Base-by-base conservation (phyloP, 2,329 filamentous ascomycete species). In the Sclerotiophoma versabilis region DNA sequence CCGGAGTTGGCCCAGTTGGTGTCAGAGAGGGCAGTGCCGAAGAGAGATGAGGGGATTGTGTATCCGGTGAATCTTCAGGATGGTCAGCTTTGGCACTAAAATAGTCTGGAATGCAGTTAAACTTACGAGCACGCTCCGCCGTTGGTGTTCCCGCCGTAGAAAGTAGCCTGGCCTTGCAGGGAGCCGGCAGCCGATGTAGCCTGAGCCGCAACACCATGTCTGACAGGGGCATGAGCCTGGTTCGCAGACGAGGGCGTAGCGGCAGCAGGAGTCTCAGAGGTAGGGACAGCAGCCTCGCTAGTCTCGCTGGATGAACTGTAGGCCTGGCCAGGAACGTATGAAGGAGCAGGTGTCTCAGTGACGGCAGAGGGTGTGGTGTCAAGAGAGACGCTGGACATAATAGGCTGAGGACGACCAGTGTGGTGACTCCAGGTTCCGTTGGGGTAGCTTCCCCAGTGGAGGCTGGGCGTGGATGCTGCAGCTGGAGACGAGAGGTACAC, bases 1-100 rank as follows among this genome's bases (percentile, higher is more conserved):
- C 76, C 79, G 2, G 81, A 79, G 46, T 69, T 74, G 44, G 80
- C 72, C 87, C 87, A 90, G 61, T 80, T 82, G 3, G 78, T 75
- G 32, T 80, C 80, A 0, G 86, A 84, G 43, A 86, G 79, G 1
- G 87, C 87, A 9, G 85, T 86, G 49, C 87, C 87, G 63, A 77
- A 84, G 50, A 89, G 72, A 11, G 78, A 77, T 10, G 80, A 76
- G 6, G 87, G 86, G 22, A 89, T 76, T 2, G 80, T 86, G 75
- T 88, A 88, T 44, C 80, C 83, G 7, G 79, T 77, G 77, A 89
- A 88, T 26, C 25, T 5, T 26, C 9, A 5, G 25, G 25, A 26
- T 5, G 25, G 5, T 26, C 5, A 9, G 5, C 25, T 5, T 26
- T 26, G 25, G 5, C 25, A 26, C 25, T 9, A 26, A 26, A 5